phyloP scores from a whole-genome alignment of 164 flowering plant species.

The Vitis cinerea region DNA sequence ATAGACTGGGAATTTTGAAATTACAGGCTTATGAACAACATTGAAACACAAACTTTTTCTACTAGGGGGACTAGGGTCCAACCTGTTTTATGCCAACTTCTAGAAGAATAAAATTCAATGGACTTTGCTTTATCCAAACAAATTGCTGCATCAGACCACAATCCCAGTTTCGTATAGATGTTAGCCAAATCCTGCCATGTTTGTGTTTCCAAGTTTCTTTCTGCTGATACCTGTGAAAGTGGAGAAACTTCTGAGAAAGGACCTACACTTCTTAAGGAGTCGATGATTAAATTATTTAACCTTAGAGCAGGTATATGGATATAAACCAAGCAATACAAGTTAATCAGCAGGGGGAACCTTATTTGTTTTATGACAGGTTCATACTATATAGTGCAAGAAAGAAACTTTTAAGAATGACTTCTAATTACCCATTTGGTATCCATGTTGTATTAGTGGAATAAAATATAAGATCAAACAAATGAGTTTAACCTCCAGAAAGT shows the following conservation, averaged over 20 bases:
- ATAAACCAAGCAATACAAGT: too few relatives aligned
- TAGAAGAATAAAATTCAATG: conserved; percentile 48
- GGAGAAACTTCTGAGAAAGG: background rate
- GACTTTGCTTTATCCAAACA: conserved; percentile 74
- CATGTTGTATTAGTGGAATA: too few relatives aligned
- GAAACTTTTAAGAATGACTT: too few relatives aligned
- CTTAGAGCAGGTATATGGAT: too few relatives aligned
- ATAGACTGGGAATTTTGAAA: background rate
- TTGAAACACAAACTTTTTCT: background rate
- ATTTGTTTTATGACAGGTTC: too few relatives aligned
- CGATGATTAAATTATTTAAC: too few relatives aligned
- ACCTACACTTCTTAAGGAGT: background rate
- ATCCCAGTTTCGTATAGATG: conserved; percentile 57
- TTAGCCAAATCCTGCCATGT: conserved; percentile 85
- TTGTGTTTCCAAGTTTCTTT: conserved; percentile 55
- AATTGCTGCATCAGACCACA: conserved; percentile 65
- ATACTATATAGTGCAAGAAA: too few relatives aligned
- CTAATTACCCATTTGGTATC: too few relatives aligned
- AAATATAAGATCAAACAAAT: too few relatives aligned
- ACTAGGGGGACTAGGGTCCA: too few relatives aligned
- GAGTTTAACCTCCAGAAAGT: too few relatives aligned
- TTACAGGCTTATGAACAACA: background rate
- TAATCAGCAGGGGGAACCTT: too few relatives aligned
- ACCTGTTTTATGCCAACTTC: conserved; percentile 87
- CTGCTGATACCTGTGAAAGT: conserved; percentile 36